These are phyloP conservation scores for Scheffersomyces segobiensis DNA, from an alignment of 1,139 yeast species.

Conservation along the genomic window DNA sequence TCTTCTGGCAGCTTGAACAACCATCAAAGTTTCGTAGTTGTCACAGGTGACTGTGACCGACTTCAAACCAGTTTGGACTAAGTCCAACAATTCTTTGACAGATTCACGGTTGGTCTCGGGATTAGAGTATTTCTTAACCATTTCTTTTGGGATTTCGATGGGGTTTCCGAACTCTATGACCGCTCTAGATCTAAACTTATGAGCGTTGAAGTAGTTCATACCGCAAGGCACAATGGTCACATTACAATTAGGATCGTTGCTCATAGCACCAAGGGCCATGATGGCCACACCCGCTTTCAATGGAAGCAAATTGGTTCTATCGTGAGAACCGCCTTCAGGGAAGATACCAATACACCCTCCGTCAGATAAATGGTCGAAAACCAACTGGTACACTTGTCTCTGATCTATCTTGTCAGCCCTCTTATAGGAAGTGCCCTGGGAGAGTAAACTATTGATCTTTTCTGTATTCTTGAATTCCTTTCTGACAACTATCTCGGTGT, in stretches of 20 bases:
- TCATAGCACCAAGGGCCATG: conserved; percentile 53
- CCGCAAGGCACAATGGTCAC: conserved; percentile 49
- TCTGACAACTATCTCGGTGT: conserved; percentile 67
- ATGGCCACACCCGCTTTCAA: conserved; percentile 51
- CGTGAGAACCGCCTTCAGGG: conserved; percentile 73
- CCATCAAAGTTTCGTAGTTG: conserved; percentile 35
- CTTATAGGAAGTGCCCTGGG: conserved; percentile 63
- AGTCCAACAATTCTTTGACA: conserved; percentile 44
- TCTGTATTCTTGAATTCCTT: conserved; percentile 66
- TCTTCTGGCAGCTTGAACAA: conserved; percentile 40
- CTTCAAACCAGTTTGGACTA: conserved; percentile 26
- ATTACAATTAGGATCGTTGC: conserved; percentile 63
- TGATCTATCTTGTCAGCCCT: conserved; percentile 85
- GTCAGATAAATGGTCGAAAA: conserved; percentile 75
- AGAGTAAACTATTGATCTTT: conserved; percentile 42
- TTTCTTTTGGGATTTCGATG: conserved; percentile 34
- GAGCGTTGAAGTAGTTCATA: conserved; percentile 48
- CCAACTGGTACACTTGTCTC: conserved; percentile 74
- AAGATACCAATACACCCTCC: conserved; percentile 92
- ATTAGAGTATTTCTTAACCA: conserved; percentile 64
- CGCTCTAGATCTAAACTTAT: conserved; percentile 47
- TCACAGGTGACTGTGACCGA: conserved; percentile 35
- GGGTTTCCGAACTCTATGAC: conserved; percentile 50
- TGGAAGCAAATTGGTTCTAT: conserved; percentile 41
- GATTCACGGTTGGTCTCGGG: conserved; percentile 72